Conservation (phyloP, 768 basidiomycete genomes). For the Mycena capillaripes region DNA sequence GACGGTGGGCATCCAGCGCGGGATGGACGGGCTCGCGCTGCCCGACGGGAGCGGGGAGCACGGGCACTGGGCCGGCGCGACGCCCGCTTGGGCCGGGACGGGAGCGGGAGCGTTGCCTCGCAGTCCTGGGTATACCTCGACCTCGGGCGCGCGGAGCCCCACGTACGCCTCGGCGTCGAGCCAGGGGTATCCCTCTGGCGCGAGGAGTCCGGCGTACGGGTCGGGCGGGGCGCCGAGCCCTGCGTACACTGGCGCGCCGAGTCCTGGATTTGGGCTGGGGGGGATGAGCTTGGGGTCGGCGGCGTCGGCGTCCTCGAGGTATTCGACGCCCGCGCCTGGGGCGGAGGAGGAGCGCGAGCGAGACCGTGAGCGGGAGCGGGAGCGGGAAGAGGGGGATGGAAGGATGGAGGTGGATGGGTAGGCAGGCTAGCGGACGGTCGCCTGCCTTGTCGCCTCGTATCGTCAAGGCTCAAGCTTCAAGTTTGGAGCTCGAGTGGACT, state of each 20-base stretch:
- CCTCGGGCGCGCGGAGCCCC: neutral
- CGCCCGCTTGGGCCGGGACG: neutral
- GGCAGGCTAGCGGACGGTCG: too few relatives aligned
- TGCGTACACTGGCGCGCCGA: too few relatives aligned
- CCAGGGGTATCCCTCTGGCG: neutral
- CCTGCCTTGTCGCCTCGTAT: too few relatives aligned
- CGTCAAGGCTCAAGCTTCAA: neutral
- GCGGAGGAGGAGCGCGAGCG: conserved; percentile 22
- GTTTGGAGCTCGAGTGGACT: neutral
- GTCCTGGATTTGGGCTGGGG: conserved; percentile 42
- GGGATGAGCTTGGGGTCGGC: conserved; percentile 46
- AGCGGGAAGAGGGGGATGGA: conserved; percentile 32
- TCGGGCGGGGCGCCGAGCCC: too few relatives aligned
- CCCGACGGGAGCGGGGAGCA: conserved; percentile 32
- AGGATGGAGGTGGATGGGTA: conserved; percentile 47
- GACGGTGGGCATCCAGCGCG: conserved; percentile 80
- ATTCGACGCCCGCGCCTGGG: conserved; percentile 44
- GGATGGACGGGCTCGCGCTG: conserved; percentile 44
- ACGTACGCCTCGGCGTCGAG: conserved; percentile 2
- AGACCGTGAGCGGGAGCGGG: conserved; percentile 26
- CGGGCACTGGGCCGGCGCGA: conserved; percentile 20
- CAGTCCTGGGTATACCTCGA: neutral
- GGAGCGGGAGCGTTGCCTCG: neutral
- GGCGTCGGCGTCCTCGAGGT: conserved; percentile 38
- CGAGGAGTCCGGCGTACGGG: too few relatives aligned